Conservation (phyloP, 208 protist species). For the Crithidia thermophila region DNA sequence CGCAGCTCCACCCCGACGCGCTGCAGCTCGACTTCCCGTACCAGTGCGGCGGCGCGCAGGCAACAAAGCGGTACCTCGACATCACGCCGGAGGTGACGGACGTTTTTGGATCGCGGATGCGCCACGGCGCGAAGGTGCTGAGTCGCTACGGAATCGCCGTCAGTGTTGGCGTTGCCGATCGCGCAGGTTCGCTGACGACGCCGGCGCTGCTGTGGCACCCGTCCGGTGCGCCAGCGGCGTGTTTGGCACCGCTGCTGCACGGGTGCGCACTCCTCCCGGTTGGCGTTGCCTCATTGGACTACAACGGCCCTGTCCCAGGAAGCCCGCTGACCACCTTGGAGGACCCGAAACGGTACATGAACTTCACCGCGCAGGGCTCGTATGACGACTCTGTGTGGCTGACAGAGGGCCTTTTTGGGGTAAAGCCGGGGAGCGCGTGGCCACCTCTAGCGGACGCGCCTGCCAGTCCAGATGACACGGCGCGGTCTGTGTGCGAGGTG, state of each 20-base stretch:
- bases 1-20: conserved; percentile 43
- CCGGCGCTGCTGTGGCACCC: conserved; percentile 77
- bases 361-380: conserved; percentile 28
- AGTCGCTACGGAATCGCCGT: conserved; percentile 80
- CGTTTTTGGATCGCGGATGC: conserved; percentile 38
- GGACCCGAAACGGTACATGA: conserved; percentile 73
- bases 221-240: conserved; percentile 67
- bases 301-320: conserved; percentile 65
- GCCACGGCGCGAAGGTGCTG: conserved; percentile 75
- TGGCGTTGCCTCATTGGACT: conserved; percentile 60
- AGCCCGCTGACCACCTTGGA: conserved; percentile 52
- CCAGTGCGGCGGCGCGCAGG: conserved; percentile 73
- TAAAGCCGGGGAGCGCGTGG: conserved; percentile 48
- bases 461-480: neutral
- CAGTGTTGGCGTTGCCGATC: conserved; percentile 57
- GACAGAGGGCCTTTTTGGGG: conserved; percentile 73
- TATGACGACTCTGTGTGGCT: conserved; percentile 70
- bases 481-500: conserved; percentile 21
- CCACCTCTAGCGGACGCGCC: neutral
- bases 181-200: conserved; percentile 24
- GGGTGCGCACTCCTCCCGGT: conserved; percentile 52
- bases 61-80: conserved; percentile 76
- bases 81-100: conserved; percentile 48
- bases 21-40: conserved; percentile 80
- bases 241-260: conserved; percentile 68